Evolutionary conservation across 2,329 filamentous ascomycete species (phyloP).

Genomic region (Mycosphaerella sp.): DNA sequence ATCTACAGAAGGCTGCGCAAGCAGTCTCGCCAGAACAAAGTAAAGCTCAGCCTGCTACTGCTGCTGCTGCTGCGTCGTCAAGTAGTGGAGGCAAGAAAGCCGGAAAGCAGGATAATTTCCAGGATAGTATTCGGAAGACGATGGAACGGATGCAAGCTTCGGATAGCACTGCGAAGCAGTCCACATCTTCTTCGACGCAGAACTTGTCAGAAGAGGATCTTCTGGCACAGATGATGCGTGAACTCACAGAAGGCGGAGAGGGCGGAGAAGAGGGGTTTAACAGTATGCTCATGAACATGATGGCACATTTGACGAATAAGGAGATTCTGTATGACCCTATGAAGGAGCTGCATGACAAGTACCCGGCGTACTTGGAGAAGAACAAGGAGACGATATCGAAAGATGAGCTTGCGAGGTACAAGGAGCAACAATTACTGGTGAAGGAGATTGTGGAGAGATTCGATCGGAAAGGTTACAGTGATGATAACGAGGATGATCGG

Average conservation of each 20-base stretch:
- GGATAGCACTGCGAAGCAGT: constrained; percentile 76
- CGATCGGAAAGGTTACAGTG: constrained; percentile 72
- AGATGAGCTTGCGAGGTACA: constrained; percentile 73
- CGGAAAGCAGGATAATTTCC: constrained; percentile 57
- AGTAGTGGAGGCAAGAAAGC: constrained; percentile 6
- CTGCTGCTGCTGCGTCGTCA: constrained; percentile 7
- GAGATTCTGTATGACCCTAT: constrained; percentile 98
- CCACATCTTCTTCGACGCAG: constrained; percentile 54
- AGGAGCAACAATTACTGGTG: constrained; percentile 73
- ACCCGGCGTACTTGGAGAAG: constrained; percentile 78
- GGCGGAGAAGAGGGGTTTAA: constrained; percentile 76
- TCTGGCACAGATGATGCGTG: constrained; percentile 85
- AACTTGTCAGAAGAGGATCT: constrained; percentile 62
- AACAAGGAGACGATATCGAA: constrained; percentile 60
- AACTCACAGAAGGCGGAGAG: constrained; percentile 64
- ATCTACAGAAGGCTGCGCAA: constrained; percentile 32
- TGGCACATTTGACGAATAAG: constrained; percentile 98
- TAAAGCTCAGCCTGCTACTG: constrained; percentile 18
- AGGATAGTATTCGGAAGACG: constrained; percentile 85
- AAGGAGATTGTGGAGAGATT: constrained; percentile 84
- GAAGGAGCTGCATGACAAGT: constrained; percentile 93
- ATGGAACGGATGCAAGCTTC: constrained; percentile 96
- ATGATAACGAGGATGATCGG: constrained; percentile 72
- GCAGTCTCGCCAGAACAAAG: constrained; percentile 23
- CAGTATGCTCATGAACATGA: constrained; percentile 94